Percentiles rank a stretch among this genome's conserved stretches.
phyloP scores from a whole-genome alignment of 2,329 filamentous ascomycete genomes.

The Penicillium rolfsii region DNA sequence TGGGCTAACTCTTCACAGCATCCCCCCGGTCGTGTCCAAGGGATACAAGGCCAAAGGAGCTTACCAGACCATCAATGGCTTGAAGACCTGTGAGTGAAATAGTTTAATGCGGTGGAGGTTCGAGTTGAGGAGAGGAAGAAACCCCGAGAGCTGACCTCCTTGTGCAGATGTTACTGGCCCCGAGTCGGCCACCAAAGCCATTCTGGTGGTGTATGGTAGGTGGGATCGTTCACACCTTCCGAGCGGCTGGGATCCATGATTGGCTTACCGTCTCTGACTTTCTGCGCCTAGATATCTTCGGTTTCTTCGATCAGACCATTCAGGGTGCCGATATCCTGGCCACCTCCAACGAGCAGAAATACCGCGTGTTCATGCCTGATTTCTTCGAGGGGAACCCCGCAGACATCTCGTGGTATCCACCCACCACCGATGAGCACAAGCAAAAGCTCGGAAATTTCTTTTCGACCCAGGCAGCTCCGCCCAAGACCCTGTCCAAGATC shows the following conservation, averaged over 20 bases:
- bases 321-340: slow-evolving; percentile 68
- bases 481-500: slow-evolving; percentile 59
- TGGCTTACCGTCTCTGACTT: background rate
- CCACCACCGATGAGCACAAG: slow-evolving; percentile 62
- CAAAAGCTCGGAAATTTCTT: slow-evolving; percentile 65
- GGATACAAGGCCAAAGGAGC: slow-evolving; percentile 61
- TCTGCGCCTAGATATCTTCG: slow-evolving; percentile 58
- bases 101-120: background rate
- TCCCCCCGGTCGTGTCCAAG: slow-evolving; percentile 47
- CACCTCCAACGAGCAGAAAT: slow-evolving; percentile 64
- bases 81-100: slow-evolving; percentile 60
- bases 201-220: slow-evolving; percentile 59
- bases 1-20: slow-evolving; percentile 31
- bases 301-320: slow-evolving; percentile 65
- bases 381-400: slow-evolving; percentile 80
- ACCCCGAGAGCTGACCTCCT: slow-evolving; percentile 2
- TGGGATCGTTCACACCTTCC: background rate
- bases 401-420: slow-evolving; percentile 64
- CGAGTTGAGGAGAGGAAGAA: background rate
- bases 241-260: background rate
- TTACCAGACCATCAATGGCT: slow-evolving; percentile 61
- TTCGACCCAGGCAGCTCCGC: slow-evolving; percentile 59
- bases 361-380: slow-evolving; percentile 89
- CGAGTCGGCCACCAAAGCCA: slow-evolving; percentile 58
- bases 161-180: slow-evolving; percentile 59